Conservation (phyloP, 2,329 filamentous ascomycete genomes). For the Colletotrichum acutatum region DNA sequence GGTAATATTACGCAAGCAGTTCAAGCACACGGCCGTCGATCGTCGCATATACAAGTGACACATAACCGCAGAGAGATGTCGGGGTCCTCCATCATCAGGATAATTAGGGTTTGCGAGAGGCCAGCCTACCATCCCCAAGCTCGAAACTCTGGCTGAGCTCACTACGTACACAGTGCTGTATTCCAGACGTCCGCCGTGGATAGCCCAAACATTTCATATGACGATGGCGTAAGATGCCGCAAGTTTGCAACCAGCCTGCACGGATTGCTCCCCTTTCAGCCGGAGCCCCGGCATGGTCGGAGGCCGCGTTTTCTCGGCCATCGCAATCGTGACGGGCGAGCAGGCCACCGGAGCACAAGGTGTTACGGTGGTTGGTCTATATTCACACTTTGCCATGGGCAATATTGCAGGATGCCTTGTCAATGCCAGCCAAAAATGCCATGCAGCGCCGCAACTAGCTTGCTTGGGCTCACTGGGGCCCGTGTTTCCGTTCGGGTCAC, state of each 20-base stretch:
- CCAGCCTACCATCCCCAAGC: not conserved
- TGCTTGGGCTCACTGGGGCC: not conserved
- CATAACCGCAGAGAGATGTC: not conserved
- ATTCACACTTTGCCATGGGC: not conserved
- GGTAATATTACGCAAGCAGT: not conserved
- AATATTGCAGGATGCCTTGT: not conserved
- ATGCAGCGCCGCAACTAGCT: not conserved
- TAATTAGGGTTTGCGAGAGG: not conserved
- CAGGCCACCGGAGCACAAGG: not conserved
- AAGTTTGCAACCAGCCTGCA: not conserved
- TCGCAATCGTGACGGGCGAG: not conserved
- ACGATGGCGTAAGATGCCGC: not conserved
- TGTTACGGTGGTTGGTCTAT: not conserved
- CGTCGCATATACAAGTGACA: conserved; percentile 10
- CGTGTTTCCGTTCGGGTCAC: conserved; percentile 15
- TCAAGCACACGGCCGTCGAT: not conserved
- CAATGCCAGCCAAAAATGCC: not conserved
- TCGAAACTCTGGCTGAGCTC: not conserved
- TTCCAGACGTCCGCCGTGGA: conserved; percentile 2
- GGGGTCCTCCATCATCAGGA: not conserved
- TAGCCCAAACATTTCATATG: not conserved
- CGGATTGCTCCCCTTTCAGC: not conserved
- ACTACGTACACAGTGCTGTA: not conserved
- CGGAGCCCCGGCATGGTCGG: conserved; percentile 9
- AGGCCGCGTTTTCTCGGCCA: not conserved